phyloP scores from a whole-genome alignment of 2,329 filamentous ascomycete genomes.

The Fonsecaea monophora region DNA sequence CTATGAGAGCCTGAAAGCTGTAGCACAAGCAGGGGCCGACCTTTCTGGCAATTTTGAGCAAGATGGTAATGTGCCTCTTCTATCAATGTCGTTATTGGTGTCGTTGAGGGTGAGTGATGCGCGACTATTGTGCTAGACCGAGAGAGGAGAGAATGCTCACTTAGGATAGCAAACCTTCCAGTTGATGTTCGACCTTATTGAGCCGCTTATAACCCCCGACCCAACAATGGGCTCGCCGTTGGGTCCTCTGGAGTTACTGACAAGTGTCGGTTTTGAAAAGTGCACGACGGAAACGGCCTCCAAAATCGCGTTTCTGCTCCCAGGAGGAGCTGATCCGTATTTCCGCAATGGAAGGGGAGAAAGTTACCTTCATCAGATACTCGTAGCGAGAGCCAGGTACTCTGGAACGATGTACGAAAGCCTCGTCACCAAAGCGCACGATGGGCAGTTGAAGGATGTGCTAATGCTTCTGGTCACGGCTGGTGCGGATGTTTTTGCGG shows the following conservation, averaged over 20 bases:
- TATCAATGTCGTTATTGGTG: neutral
- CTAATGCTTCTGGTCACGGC: neutral
- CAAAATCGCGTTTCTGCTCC: neutral
- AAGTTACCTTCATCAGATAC: neutral
- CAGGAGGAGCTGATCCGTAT: neutral
- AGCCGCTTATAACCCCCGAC: neutral
- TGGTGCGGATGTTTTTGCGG: neutral
- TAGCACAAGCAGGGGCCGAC: neutral
- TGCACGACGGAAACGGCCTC: neutral
- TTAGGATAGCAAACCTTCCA: neutral
- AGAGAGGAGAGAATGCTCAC: neutral
- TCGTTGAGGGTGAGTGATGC: neutral
- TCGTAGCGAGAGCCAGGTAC: neutral
- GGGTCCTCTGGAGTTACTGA: too few species aligned
- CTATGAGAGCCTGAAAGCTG: neutral
- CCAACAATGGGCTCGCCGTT: too few species aligned
- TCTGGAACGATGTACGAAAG: neutral
- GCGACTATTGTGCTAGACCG: neutral
- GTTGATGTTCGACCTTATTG: neutral
- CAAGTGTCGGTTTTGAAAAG: too few species aligned
- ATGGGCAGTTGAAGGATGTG: neutral
- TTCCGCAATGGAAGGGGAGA: neutral
- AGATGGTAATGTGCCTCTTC: neutral
- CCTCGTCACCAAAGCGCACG: neutral
- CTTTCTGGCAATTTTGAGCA: neutral